These are phyloP conservation scores for Venturia carpophila DNA, from an alignment of 2,329 filamentous ascomycete species.

Conservation along the genomic window DNA sequence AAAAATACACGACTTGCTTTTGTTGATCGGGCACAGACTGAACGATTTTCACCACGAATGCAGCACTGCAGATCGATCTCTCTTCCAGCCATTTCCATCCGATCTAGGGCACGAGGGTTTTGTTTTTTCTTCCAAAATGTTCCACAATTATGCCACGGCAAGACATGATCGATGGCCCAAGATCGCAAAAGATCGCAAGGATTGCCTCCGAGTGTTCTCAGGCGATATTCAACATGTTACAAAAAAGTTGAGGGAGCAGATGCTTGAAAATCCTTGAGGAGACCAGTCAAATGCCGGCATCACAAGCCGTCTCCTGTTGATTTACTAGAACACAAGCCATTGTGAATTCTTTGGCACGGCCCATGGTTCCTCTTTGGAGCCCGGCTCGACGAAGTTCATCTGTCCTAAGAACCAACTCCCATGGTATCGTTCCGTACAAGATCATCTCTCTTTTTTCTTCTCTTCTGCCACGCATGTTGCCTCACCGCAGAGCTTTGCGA, in stretches of 20 bases:
- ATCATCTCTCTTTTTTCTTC: not conserved
- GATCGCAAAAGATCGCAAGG: too few relatives aligned
- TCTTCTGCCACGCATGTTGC: not conserved
- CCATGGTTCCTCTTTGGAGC: not conserved
- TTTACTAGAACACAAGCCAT: not conserved
- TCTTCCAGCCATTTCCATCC: not conserved
- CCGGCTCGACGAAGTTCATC: not conserved
- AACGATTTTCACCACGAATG: not conserved
- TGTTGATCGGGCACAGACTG: not conserved
- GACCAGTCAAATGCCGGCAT: too few relatives aligned
- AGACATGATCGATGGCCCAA: too few relatives aligned
- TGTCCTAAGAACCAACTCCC: not conserved
- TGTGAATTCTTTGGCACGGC: not conserved
- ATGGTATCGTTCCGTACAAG: slow-evolving; percentile 10
- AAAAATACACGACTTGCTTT: not conserved
- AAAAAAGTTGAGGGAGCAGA: not conserved
- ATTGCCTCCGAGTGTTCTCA: too few relatives aligned
- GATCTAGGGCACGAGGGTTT: too few relatives aligned
- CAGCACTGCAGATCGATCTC: not conserved
- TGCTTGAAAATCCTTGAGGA: too few relatives aligned
- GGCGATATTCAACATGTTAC: too few relatives aligned
- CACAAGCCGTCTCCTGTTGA: not conserved
- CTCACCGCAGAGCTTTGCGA: slow-evolving; percentile 53
- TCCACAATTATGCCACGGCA: too few relatives aligned
- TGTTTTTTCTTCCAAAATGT: too few relatives aligned